phyloP scores from a whole-genome alignment of 306 rosid genomes.

The Corylus americana region DNA sequence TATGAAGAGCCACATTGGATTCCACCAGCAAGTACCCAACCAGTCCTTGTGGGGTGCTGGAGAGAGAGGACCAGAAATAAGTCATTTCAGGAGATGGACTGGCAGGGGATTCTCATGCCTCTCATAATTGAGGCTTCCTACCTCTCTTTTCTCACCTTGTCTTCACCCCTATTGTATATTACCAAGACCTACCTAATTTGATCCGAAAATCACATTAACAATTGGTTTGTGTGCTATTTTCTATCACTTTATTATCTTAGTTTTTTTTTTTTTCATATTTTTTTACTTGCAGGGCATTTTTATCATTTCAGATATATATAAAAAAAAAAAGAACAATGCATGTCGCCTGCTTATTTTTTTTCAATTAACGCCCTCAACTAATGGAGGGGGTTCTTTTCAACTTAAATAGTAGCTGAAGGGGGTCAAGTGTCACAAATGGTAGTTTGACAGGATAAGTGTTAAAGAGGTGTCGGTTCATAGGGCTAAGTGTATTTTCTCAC shows the following conservation, averaged over 20 bases:
- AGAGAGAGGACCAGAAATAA: conserved; percentile 21
- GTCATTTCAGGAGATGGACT: conserved; percentile 25
- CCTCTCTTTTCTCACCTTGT: conserved; percentile 6
- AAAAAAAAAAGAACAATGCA: no score
- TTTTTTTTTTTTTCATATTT: background rate
- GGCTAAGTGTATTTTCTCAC: no score
- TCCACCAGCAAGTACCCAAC: conserved; percentile 29
- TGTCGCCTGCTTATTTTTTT: no score
- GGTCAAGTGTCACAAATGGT: no score
- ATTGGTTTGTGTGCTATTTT: conserved; percentile 9
- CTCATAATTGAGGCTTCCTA: conserved; percentile 38
- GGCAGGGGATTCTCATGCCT: conserved; percentile 33
- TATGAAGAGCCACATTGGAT: conserved; percentile 42
- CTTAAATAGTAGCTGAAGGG: no score
- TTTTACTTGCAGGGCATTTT: no score
- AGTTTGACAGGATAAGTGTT: no score
- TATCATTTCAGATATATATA: no score
- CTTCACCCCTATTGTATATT: background rate
- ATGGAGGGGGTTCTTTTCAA: no score
- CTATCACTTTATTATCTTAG: conserved; percentile 7
- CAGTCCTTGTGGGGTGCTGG: conserved; percentile 29
- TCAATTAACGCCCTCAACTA: no score
- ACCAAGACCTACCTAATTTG: conserved; percentile 12
- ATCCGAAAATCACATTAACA: conserved; percentile 19
- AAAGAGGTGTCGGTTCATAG: no score